Conservation (phyloP, 805 yeast genomes). For the Teunomyces funiuensis region DNA sequence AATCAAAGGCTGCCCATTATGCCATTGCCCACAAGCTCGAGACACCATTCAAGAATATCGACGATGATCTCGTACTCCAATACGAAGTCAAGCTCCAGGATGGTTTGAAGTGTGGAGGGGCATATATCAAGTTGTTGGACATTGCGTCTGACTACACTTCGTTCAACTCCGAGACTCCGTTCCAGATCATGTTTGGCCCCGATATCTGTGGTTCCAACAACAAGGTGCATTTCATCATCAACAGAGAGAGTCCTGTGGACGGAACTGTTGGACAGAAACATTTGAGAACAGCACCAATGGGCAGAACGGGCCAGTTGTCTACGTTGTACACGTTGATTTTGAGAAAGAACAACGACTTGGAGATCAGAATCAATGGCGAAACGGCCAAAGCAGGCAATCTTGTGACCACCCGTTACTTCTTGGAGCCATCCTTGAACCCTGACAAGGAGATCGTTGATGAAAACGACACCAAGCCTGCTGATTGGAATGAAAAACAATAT, state of each 20-base stretch:
- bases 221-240: conserved; percentile 75
- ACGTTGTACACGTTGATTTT: conserved; percentile 77
- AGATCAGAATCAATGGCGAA: conserved; percentile 81
- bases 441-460: conserved; percentile 60
- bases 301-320: conserved; percentile 54
- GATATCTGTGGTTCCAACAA: conserved; percentile 83
- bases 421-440: conserved; percentile 68
- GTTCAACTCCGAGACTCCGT: conserved; percentile 67
- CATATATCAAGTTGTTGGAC: conserved; percentile 74
- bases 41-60: conserved; percentile 55
- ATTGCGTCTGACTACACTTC: conserved; percentile 40
- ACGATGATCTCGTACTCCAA: conserved; percentile 74
- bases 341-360: conserved; percentile 63
- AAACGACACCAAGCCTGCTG: conserved; percentile 64
- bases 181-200: conserved; percentile 92
- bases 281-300: conserved; percentile 64
- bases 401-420: conserved; percentile 46
- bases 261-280: conserved; percentile 69
- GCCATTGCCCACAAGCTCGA: conserved; percentile 72
- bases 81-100: conserved; percentile 86
- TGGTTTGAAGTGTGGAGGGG: conserved; percentile 84
- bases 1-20: conserved; percentile 74
- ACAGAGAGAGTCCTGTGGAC: conserved; percentile 53
- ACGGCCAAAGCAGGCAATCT: conserved; percentile 69
- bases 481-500: conserved; percentile 73